Percentiles rank a stretch among this genome's conserved stretches.
These are phyloP conservation scores for Mycocentrospora acerina DNA, from an alignment of 2,329 filamentous ascomycete genomes.

Conservation along the genomic window DNA sequence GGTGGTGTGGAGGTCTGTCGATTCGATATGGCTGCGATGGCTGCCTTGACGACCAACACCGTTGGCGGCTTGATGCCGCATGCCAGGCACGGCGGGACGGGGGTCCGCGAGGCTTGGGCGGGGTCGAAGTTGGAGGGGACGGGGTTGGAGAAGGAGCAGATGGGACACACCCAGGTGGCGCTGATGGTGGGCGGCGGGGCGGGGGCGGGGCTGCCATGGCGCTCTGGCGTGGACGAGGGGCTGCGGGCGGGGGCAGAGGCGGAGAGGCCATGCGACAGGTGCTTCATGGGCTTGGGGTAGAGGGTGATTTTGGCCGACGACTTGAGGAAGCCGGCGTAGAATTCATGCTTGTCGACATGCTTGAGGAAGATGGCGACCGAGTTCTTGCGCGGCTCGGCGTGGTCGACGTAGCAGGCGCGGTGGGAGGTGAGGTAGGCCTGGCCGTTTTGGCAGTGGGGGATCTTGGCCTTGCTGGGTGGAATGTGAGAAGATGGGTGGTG, in stretches of 20 bases:
- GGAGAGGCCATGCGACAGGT: conserved; percentile 56
- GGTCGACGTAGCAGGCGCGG: conserved; percentile 91
- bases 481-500: conserved; percentile 2
- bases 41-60: conserved; percentile 79
- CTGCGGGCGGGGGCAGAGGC: conserved; percentile 44
- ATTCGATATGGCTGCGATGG: conserved; percentile 72
- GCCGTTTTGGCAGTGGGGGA: conserved; percentile 90
- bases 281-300: conserved; percentile 76
- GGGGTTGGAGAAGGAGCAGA: conserved; percentile 92
- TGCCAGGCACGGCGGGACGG: conserved; percentile 81
- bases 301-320: conserved; percentile 93
- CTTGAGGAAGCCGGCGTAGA: conserved; percentile 83
- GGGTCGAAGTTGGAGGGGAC: conserved; percentile 94
- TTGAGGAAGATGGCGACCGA: conserved; percentile 86
- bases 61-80: conserved; percentile 92
- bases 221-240: conserved; percentile 32
- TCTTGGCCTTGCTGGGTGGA: conserved; percentile 97
- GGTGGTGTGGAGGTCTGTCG: conserved; percentile 42
- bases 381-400: conserved; percentile 78
- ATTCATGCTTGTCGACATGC: conserved; percentile 86
- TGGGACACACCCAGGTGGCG: conserved; percentile 93
- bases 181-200: conserved; percentile 56
- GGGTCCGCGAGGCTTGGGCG: conserved; percentile 73
- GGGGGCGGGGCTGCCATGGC: conserved; percentile 43
- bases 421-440: conserved; percentile 97